phyloP scores from a whole-genome alignment of 805 yeast genomes.

The Saccharomycopsis fermentans region DNA sequence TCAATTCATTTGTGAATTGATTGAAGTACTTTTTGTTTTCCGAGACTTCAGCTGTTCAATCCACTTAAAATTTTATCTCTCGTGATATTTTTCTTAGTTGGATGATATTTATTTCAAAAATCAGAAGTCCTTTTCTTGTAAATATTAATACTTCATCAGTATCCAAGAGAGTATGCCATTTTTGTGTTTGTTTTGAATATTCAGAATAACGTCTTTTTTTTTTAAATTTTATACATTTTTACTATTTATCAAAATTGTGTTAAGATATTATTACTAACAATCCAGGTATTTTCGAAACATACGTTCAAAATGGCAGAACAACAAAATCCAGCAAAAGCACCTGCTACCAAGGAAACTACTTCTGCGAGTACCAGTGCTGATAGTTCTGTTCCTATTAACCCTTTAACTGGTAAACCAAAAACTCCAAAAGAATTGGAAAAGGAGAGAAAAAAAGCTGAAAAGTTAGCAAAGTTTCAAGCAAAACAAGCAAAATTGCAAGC shows the following conservation, averaged over 20 bases:
- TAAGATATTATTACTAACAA: background rate
- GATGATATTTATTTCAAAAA: background rate
- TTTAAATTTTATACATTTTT: background rate
- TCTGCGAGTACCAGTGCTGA: background rate
- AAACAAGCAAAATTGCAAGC: conserved; percentile 45
- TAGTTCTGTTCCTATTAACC: background rate
- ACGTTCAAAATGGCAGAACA: conserved; percentile 9
- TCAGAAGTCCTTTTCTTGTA: background rate
- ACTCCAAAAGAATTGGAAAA: conserved; percentile 77
- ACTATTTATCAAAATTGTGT: background rate
- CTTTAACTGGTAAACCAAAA: conserved; percentile 33
- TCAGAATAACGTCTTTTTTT: background rate
- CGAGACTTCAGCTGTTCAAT: background rate
- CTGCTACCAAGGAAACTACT: conserved; percentile 1
- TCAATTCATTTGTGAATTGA: background rate
- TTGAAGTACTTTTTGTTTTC: background rate
- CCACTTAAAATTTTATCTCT: background rate
- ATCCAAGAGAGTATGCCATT: background rate
- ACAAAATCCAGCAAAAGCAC: background rate
- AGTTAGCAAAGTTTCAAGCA: conserved; percentile 78
- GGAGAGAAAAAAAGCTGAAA: conserved; percentile 81
- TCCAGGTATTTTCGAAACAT: background rate
- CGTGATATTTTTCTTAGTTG: background rate
- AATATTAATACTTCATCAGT: background rate
- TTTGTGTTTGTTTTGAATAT: background rate